Percentiles rank a stretch among this genome's conserved stretches.
These are phyloP conservation scores for Camellia japonica DNA, from an alignment of 148 eudicot genomes.

Conservation along the genomic window DNA sequence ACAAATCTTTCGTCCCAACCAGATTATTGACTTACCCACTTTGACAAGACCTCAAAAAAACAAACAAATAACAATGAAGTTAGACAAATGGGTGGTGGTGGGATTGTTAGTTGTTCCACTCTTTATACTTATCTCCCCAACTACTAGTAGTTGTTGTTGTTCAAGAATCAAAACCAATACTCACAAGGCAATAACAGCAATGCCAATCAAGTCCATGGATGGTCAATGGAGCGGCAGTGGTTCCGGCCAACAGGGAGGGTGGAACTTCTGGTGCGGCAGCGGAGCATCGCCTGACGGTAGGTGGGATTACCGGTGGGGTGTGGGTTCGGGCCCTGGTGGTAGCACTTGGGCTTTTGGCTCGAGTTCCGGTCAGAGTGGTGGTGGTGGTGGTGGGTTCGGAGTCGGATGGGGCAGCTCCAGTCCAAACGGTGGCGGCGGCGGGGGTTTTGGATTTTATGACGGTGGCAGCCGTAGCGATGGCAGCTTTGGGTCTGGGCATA, in stretches of 20 bases:
- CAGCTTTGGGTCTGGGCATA: neutral
- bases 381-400: slow-evolving; percentile 1
- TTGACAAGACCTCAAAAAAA: neutral
- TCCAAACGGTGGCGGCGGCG: neutral
- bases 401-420: neutral
- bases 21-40: neutral
- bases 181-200: neutral
- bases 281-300: slow-evolving; percentile 1
- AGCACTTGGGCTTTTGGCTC: slow-evolving; percentile 6
- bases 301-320: slow-evolving; percentile 14
- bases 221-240: slow-evolving; percentile 2
- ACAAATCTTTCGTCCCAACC: neutral
- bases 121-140: neutral
- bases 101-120: neutral
- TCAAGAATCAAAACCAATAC: too few relatives aligned
- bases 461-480: neutral
- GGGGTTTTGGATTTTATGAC: neutral
- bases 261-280: slow-evolving; percentile 7
- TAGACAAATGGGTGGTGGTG: neutral
- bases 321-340: slow-evolving; percentile 1
- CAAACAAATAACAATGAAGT: neutral
- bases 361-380: neutral
- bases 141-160: neutral
- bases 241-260: neutral
- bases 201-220: neutral